Evolutionary conservation across 306 rosid genomes (phyloP), one percentile per base, ranked within the genome.

Genomic region (Ziziphus jujuba): DNA sequence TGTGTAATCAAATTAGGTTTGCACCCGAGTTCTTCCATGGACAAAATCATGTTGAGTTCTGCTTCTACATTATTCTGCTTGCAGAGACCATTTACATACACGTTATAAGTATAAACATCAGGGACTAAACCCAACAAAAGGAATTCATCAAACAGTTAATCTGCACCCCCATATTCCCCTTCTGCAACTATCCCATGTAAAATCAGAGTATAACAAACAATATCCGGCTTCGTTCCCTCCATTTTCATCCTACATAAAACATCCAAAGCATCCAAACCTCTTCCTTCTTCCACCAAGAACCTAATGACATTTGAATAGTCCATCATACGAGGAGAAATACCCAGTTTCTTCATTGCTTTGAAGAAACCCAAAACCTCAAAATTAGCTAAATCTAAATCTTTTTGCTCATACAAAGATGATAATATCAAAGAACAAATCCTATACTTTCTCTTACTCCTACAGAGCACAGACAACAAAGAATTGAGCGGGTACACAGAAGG

Each of bases 201-300:
- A 72, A 84, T 85, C 91, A 84, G 82, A 20, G 92, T 92, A 72
- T 89, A 92, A 58, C 87, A 85, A 68, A 89, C 87, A 74, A 85
- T 67, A 55, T 87, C 91, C 33, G 95, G 95, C 73, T 86, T 84
- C 59, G 81, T 72, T 63, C 92, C 87, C 48, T 74, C 85, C 17
- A 20, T 72, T 72, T 92, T 87, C 77, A 82, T 79, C 89, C 71
- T 79, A 58, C 66, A 69, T 81, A 89, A 59, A 63, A 89, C 61
- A 6, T 65, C 73, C 65, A 86, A 38, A 55, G 95, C 90, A 75
- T 84, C 83, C 74, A 22, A 60, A 69, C 79, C 85, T 76, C 43
- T 80, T 61, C 82, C 82, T 67, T 77, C 81, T 69, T 72, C 85
- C 73, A 78, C 80, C 84, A 87, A 80, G 67, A 79, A 59, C 82